Conservation (phyloP, 2,329 filamentous ascomycete genomes). For the Colletotrichum sp. region DNA sequence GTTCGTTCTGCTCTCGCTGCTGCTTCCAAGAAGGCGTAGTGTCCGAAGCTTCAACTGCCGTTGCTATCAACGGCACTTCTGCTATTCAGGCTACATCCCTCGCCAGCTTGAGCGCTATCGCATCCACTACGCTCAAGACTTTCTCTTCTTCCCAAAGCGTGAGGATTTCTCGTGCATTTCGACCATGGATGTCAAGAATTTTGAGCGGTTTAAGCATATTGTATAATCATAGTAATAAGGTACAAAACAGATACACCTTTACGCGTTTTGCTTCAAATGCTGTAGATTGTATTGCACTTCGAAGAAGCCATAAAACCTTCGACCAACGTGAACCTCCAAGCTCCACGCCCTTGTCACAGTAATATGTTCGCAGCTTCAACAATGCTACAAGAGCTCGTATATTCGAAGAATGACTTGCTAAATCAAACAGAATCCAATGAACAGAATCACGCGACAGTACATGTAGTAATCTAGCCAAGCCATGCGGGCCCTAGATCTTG, state of each 20-base stretch:
- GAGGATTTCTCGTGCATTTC: not conserved
- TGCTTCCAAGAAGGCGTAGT: not conserved
- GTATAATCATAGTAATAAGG: not conserved
- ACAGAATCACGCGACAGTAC: fast-evolving
- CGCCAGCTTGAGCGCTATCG: not conserved
- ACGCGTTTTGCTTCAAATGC: not conserved
- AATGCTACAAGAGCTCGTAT: not conserved
- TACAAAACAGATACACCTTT: not conserved
- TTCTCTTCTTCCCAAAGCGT: not conserved
- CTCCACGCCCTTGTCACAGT: not conserved
- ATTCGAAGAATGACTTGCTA: not conserved
- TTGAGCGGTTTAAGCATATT: not conserved
- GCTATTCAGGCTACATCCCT: not conserved
- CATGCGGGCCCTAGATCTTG: not conserved
- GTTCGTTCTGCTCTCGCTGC: not conserved
- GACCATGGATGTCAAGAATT: not conserved
- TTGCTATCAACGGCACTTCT: not conserved
- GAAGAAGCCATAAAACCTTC: not conserved
- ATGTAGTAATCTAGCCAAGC: not conserved
- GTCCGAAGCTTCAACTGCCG: not conserved
- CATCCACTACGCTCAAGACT: not conserved
- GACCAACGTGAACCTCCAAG: not conserved
- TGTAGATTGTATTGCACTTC: not conserved
- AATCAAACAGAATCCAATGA: not conserved
- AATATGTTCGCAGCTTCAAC: not conserved